A percentile compares a stretch with the other conserved stretches of the same genome.
These are phyloP conservation scores for Mycogone perniciosa DNA, from an alignment of 2,329 filamentous ascomycete genomes.

Conservation along the genomic window DNA sequence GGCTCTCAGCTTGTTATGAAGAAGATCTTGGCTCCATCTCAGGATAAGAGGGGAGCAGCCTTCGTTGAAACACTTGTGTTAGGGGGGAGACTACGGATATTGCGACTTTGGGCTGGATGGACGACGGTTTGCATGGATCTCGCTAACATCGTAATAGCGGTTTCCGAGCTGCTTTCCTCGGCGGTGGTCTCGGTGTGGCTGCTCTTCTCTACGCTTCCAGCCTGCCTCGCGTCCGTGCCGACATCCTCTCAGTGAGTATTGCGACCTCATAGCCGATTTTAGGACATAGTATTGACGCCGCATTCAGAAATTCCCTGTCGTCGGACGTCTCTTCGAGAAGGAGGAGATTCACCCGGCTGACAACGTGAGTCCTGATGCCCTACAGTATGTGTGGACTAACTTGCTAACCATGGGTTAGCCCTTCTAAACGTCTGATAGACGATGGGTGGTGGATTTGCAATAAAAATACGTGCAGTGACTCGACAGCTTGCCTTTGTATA, in stretches of 20 bases:
- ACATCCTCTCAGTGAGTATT: slow-evolving; percentile 50
- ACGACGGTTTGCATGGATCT: slow-evolving; percentile 14
- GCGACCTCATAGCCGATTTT: too few relatives aligned
- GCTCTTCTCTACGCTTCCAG: slow-evolving; percentile 57
- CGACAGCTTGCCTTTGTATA: slow-evolving; percentile 30
- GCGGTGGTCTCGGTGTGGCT: slow-evolving; percentile 50
- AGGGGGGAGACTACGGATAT: neutral
- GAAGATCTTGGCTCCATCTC: too few relatives aligned
- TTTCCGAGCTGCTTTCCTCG: slow-evolving; percentile 47
- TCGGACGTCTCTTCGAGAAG: slow-evolving; percentile 46
- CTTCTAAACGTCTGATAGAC: slow-evolving; percentile 29
- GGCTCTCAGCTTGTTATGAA: too few relatives aligned
- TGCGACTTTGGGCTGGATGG: neutral
- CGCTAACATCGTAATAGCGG: slow-evolving; percentile 33
- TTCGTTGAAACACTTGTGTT: too few relatives aligned
- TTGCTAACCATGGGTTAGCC: slow-evolving; percentile 28
- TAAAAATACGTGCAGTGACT: slow-evolving; percentile 19
- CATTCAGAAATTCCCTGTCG: slow-evolving; percentile 47
- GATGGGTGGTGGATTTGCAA: slow-evolving; percentile 20
- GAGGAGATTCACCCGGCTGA: slow-evolving; percentile 53
- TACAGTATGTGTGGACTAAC: neutral
- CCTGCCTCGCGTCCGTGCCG: slow-evolving; percentile 52
- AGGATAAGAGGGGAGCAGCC: too few relatives aligned
- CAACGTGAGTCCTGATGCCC: slow-evolving; percentile 44
- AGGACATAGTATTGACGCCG: neutral